These are phyloP conservation scores for Phialocephala subalpina DNA, from an alignment of 2,329 filamentous ascomycete genomes.

Conservation along the genomic window DNA sequence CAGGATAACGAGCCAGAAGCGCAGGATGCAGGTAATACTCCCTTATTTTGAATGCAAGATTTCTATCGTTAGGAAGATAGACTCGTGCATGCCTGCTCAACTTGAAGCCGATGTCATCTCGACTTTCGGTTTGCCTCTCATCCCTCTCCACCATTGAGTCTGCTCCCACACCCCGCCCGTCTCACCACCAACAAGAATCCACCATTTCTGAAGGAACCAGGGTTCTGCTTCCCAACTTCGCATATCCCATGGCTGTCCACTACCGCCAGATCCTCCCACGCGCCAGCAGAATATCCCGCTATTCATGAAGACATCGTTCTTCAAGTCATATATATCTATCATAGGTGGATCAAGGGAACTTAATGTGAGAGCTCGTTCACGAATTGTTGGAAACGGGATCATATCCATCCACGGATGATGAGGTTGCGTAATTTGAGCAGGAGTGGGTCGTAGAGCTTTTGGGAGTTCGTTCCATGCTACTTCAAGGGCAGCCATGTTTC, in stretches of 20 bases:
- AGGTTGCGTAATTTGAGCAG: slow-evolving; percentile 38
- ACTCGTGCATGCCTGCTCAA: not conserved
- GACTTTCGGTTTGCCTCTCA: slow-evolving; percentile 7
- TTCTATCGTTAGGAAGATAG: not conserved
- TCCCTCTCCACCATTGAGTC: slow-evolving; percentile 21
- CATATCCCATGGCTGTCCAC: slow-evolving; percentile 47
- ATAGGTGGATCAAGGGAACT: slow-evolving; percentile 14
- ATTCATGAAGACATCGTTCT: slow-evolving; percentile 27
- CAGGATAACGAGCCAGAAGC: slow-evolving; percentile 9
- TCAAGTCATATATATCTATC: slow-evolving; percentile 22
- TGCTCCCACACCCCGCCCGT: slow-evolving; percentile 38
- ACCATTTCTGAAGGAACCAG: slow-evolving; percentile 46
- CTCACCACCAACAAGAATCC: slow-evolving; percentile 26
- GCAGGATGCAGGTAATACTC: not conserved
- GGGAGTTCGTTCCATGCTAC: slow-evolving; percentile 13
- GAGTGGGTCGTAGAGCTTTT: slow-evolving; percentile 39
- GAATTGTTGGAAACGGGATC: slow-evolving; percentile 45
- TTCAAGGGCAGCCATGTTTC: not conserved
- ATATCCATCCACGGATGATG: slow-evolving; percentile 50
- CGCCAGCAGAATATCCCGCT: slow-evolving; percentile 34
- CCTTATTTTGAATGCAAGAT: not conserved
- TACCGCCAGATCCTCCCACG: slow-evolving; percentile 29
- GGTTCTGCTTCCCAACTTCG: slow-evolving; percentile 35
- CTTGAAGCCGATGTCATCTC: not conserved
- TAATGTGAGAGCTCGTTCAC: slow-evolving; percentile 30